Conservation (phyloP, 768 basidiomycete species). For the Daedaleopsis sinensis region DNA sequence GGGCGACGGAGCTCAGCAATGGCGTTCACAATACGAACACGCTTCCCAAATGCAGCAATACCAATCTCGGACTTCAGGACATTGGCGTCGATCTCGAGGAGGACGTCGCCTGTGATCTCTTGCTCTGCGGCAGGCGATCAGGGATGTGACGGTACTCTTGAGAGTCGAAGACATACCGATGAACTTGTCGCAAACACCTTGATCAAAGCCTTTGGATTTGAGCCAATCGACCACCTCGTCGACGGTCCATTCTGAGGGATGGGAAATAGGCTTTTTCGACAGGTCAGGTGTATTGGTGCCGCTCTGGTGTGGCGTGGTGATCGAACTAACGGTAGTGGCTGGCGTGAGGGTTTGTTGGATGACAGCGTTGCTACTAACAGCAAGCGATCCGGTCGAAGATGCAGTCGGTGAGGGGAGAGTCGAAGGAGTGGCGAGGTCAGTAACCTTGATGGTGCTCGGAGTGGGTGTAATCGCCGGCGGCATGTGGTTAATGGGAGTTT, state of each 20-base stretch:
- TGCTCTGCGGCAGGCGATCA: slow-evolving; percentile 62
- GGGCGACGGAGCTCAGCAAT: slow-evolving; percentile 85
- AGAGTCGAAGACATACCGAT: slow-evolving; percentile 56
- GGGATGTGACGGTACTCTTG: slow-evolving; percentile 1
- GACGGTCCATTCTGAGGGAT: slow-evolving; percentile 80
- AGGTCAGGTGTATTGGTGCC: slow-evolving; percentile 8
- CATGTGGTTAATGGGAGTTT: slow-evolving; percentile 2
- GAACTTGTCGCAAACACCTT: slow-evolving; percentile 83
- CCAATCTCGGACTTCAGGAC: slow-evolving; percentile 93
- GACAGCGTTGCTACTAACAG: slow-evolving; percentile 27
- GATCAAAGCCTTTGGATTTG: slow-evolving; percentile 80
- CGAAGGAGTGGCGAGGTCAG: slow-evolving; percentile 16
- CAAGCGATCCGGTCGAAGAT: slow-evolving; percentile 23
- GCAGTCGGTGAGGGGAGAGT: slow-evolving; percentile 26
- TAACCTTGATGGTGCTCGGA: slow-evolving; percentile 21
- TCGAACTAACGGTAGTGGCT: slow-evolving; percentile 23
- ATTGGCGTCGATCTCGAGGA: slow-evolving; percentile 90
- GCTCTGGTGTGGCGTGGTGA: slow-evolving; percentile 10
- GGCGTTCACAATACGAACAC: slow-evolving; percentile 89
- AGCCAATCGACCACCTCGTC: slow-evolving; percentile 93
- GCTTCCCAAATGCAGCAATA: slow-evolving; percentile 92
- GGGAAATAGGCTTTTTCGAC: slow-evolving; percentile 39
- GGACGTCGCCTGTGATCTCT: slow-evolving; percentile 97
- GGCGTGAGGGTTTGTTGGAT: slow-evolving; percentile 31
- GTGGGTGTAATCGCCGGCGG: slow-evolving; percentile 13